phyloP scores from a whole-genome alignment of 495 filamentous ascomycete genomes.

The Niebla homalea region DNA sequence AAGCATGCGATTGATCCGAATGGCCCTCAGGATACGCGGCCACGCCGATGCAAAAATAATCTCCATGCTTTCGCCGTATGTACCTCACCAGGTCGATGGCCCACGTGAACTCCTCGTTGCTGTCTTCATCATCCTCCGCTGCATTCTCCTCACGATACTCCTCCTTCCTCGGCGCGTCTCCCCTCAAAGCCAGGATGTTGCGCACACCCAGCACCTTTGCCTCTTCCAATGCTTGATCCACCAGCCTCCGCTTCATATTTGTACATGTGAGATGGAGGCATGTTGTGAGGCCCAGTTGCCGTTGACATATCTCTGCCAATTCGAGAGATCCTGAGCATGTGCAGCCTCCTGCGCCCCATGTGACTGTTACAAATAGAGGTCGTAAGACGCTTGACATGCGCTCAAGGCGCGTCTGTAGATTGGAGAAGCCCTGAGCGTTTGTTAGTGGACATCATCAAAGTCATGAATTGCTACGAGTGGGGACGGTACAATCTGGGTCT shows the following conservation, averaged over 20 bases:
- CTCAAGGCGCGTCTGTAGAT: constrained; percentile 82
- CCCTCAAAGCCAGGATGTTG: constrained; percentile 86
- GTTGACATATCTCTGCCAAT: constrained; percentile 88
- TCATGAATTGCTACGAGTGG: not conserved
- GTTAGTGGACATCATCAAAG: constrained; percentile 13
- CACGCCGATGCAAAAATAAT: constrained; percentile 95
- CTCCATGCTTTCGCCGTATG: constrained; percentile 69
- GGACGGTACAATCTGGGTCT: constrained; percentile 63
- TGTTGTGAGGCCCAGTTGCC: constrained; percentile 81
- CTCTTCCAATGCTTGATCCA: constrained; percentile 81
- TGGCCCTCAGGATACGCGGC: constrained; percentile 94
- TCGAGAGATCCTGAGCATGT: constrained; percentile 84
- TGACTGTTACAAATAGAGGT: constrained; percentile 91
- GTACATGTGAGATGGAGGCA: constrained; percentile 95
- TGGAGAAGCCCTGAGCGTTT: constrained; percentile 59
- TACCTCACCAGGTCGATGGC: constrained; percentile 85
- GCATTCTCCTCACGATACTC: constrained; percentile 60
- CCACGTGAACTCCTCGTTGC: constrained; percentile 73
- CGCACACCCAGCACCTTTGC: constrained; percentile 86
- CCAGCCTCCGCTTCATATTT: constrained; percentile 78
- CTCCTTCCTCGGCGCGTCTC: constrained; percentile 81
- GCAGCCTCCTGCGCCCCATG: constrained; percentile 92
- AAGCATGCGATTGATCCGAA: constrained; percentile 73
- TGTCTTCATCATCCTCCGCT: constrained; percentile 36
- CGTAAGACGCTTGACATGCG: constrained; percentile 86